A percentile compares a stretch with the other conserved stretches of the same genome.
Conservation (phyloP, 2,329 filamentous ascomycete genomes). For the Didymella keratinophila region DNA sequence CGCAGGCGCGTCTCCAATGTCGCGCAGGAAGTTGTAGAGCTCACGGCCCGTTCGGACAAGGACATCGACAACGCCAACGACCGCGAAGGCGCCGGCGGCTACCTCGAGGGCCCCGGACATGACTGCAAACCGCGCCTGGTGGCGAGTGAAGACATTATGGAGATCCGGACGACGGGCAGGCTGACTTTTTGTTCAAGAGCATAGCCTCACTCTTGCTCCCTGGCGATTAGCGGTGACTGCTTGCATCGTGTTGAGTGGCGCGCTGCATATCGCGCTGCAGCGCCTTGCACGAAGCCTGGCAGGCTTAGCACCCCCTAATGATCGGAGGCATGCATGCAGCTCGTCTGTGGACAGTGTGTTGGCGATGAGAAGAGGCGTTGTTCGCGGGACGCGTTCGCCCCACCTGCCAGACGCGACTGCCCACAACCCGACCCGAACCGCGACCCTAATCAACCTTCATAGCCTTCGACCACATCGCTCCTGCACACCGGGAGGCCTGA, state of each 20-base stretch:
- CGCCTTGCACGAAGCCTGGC: not conserved
- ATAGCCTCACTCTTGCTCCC: not conserved
- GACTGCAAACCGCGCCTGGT: not conserved
- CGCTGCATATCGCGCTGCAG: not conserved
- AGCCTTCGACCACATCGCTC: not conserved
- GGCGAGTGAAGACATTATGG: not conserved
- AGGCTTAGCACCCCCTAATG: not conserved
- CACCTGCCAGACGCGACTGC: not conserved
- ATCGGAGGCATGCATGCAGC: not conserved
- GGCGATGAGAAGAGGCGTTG: too few species aligned
- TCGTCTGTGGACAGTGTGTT: not conserved
- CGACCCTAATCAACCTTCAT: not conserved
- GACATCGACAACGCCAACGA: not conserved
- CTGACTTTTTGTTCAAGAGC: not conserved
- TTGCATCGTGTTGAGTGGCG: not conserved
- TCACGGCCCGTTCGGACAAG: not conserved
- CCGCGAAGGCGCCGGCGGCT: not conserved
- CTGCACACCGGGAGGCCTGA: not conserved
- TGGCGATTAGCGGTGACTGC: not conserved
- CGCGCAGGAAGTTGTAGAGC: not conserved
- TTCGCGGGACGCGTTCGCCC: not conserved
- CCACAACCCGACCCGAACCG: not conserved
- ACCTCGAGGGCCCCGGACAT: not conserved
- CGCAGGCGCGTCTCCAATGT: not conserved
- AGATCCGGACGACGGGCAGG: not conserved